Conservation (phyloP, 1,284 basidiomycete species). For the Moesziomyces globuligerus region DNA sequence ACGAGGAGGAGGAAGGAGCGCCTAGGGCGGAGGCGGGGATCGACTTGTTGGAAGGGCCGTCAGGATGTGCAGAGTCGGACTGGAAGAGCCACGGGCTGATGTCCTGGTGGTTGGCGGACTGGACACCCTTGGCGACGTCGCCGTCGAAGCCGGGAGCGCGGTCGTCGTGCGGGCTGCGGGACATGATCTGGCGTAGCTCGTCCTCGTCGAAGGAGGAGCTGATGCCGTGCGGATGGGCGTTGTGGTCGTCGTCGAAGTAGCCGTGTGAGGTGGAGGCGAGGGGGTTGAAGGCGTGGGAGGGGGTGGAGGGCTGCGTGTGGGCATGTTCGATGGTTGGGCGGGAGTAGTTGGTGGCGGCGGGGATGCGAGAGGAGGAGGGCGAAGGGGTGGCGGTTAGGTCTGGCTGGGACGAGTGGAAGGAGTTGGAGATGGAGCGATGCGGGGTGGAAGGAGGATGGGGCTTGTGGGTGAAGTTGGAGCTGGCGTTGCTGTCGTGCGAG, state of each 20-base stretch:
- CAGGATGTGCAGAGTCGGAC: constrained; percentile 9
- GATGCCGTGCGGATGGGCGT: constrained; percentile 22
- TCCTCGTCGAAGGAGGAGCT: constrained; percentile 41
- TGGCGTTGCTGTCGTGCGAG: constrained; percentile 40
- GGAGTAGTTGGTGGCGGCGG: constrained; percentile 12
- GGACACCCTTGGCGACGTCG: constrained; percentile 24
- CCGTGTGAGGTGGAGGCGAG: constrained; percentile 3
- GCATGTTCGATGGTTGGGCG: constrained; percentile 26
- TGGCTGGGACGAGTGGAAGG: constrained; percentile 29
- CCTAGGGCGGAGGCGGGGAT: too few species aligned
- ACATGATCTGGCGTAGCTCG: constrained; percentile 45
- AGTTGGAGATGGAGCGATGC: constrained; percentile 15
- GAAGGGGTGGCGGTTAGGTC: constrained; percentile 20
- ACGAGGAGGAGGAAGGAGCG: constrained; percentile 5
- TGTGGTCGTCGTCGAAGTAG: constrained; percentile 7
- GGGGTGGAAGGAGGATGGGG: constrained; percentile 12
- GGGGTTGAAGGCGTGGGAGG: constrained; percentile 3
- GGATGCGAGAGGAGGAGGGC: constrained; percentile 17
- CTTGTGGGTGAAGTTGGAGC: constrained; percentile 40
- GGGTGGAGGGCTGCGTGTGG: constrained; percentile 24
- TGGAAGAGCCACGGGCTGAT: constrained; percentile 57
- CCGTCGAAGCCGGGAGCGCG: constrained; percentile 6
- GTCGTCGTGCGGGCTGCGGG: constrained; percentile 10
- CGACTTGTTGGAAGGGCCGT: too few species aligned
- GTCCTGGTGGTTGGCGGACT: constrained; percentile 39